A percentile compares a stretch with the other conserved stretches of the same genome.
Evolutionary conservation across 75 land plant genomes (phyloP).

Genomic region (Sequoia sempervirens): DNA sequence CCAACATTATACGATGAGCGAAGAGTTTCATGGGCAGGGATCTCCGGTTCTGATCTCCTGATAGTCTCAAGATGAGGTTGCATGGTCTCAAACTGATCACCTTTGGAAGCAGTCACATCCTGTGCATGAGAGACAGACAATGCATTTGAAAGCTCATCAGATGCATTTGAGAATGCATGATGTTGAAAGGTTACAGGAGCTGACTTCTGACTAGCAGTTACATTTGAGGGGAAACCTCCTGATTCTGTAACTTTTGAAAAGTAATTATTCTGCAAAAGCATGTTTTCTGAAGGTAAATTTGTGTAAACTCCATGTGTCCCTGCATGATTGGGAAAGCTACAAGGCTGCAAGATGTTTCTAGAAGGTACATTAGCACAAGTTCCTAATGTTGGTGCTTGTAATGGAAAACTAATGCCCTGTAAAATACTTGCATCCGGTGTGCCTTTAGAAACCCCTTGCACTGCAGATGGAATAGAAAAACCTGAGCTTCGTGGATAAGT

Average conservation of each 20-base stretch:
- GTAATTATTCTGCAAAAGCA: neutral
- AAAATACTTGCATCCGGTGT: neutral
- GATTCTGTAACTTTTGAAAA: neutral
- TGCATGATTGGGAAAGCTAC: neutral
- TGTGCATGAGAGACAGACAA: constrained; percentile 2
- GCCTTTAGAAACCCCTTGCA: constrained; percentile 9
- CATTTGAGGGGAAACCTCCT: neutral
- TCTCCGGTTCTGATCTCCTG: constrained; percentile 16
- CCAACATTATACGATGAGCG: constrained; percentile 37
- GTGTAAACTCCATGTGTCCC: constrained; percentile 6
- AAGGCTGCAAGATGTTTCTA: neutral
- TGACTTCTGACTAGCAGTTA: neutral
- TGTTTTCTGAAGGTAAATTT: neutral
- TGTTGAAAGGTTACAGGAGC: neutral
- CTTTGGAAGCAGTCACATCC: neutral
- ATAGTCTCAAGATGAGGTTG: neutral
- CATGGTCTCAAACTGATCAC: constrained; percentile 6
- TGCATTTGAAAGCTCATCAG: constrained; percentile 3
- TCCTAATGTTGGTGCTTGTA: neutral
- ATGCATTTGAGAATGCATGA: neutral
- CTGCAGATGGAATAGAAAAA: neutral
- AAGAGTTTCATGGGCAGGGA: constrained; percentile 64
- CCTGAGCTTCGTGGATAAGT: neutral
- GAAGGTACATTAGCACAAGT: neutral
- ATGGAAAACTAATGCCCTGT: neutral